These are phyloP conservation scores for Holtermannia corniformis DNA, from an alignment of 768 basidiomycete species.

Conservation along the genomic window DNA sequence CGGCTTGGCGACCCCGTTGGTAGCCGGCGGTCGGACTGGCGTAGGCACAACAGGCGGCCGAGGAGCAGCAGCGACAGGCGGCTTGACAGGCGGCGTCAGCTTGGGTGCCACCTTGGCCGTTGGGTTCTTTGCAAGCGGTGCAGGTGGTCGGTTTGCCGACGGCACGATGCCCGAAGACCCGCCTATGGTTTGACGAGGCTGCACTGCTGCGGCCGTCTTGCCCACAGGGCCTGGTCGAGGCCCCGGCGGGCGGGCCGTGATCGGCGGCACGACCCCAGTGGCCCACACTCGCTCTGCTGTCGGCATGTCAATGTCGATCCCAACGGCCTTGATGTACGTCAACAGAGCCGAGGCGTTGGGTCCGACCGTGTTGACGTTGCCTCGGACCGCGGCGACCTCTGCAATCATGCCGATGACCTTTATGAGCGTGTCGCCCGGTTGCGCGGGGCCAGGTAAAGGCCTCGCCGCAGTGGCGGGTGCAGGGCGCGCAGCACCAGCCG, in stretches of 20 bases:
- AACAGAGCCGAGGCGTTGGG: slow-evolving; percentile 26
- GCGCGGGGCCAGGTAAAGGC: slow-evolving; percentile 21
- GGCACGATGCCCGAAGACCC: neutral
- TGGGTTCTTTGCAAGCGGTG: no score
- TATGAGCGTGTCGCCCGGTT: slow-evolving; percentile 25
- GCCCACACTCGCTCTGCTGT: slow-evolving; percentile 32
- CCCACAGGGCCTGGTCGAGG: neutral
- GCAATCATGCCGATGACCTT: slow-evolving; percentile 34
- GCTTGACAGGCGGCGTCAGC: no score
- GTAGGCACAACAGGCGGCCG: neutral
- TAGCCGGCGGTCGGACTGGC: neutral
- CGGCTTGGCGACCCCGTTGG: neutral
- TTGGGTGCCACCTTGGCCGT: no score
- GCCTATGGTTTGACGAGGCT: neutral
- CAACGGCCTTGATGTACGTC: slow-evolving; percentile 29
- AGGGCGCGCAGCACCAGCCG: neutral
- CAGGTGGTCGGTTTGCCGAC: neutral
- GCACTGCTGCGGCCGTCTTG: neutral
- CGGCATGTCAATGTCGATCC: slow-evolving; percentile 26
- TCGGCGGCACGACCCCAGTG: slow-evolving; percentile 27
- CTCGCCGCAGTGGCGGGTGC: neutral
- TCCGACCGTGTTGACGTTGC: slow-evolving; percentile 31
- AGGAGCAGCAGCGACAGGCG: neutral
- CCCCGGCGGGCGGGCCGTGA: neutral
- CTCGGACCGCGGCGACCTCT: slow-evolving; percentile 25